Evolutionary conservation across 768 basidiomycete genomes (phyloP).

Genomic region (Leccinum uliginosum): DNA sequence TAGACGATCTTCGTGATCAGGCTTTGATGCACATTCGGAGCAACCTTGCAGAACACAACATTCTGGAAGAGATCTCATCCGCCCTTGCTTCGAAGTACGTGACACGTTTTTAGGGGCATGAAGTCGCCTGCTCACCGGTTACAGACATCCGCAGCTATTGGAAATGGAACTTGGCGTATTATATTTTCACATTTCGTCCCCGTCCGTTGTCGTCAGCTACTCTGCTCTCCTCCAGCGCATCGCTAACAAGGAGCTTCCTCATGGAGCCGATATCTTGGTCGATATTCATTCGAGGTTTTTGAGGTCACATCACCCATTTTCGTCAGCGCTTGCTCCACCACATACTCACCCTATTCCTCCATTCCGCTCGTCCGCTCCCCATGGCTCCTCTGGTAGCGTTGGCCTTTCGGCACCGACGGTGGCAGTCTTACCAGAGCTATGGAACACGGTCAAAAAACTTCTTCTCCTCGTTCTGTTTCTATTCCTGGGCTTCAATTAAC

Average conservation of each 20-base stretch:
- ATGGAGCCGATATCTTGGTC: neutral
- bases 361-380: neutral
- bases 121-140: neutral
- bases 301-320: neutral
- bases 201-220: neutral
- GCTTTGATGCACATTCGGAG: neutral
- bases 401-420: too few species aligned
- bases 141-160: neutral
- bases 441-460: neutral
- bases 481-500: neutral
- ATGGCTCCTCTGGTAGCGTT: neutral
- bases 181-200: neutral
- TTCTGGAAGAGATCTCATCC: neutral
- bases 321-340: neutral
- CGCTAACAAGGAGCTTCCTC: neutral
- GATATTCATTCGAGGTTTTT: neutral
- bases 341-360: neutral
- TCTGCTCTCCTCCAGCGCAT: neutral
- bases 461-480: neutral
- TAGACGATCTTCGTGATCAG: neutral
- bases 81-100: neutral
- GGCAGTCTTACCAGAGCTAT: neutral
- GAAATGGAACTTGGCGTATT: neutral
- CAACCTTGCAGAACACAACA: neutral
- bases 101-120: neutral